These are phyloP conservation scores for Hordeum marinum DNA, from an alignment of 176 grass and related monocot species.

Conservation along the genomic window DNA sequence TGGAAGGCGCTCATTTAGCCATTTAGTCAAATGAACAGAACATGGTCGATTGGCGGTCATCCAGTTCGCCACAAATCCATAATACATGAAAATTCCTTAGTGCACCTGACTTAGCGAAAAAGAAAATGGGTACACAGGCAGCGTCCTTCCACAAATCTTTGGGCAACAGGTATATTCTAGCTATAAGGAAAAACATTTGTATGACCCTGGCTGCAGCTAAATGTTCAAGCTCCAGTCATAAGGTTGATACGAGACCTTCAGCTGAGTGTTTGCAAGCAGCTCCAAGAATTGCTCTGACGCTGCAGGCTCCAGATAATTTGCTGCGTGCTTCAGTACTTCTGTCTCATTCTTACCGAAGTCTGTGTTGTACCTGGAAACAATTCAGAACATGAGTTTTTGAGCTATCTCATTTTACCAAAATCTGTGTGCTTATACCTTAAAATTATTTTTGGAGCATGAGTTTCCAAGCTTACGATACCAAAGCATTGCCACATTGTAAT, in stretches of 20 bases:
- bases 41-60: background rate
- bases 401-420: constrained; percentile 79
- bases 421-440: constrained; percentile 67
- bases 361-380: constrained; percentile 65
- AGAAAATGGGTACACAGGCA: background rate
- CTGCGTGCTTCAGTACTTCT: constrained; percentile 85
- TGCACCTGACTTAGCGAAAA: background rate
- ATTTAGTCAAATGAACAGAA: background rate
- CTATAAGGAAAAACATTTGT: constrained; percentile 18
- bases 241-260: constrained; percentile 75
- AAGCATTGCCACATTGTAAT: background rate
- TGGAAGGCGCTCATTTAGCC: background rate
- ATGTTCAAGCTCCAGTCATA: constrained; percentile 88
- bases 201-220: constrained; percentile 24
- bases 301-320: constrained; percentile 75
- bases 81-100: background rate
- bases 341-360: constrained; percentile 91
- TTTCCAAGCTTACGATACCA: background rate
- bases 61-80: background rate
- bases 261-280: constrained; percentile 57
- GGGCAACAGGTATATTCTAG: constrained; percentile 13
- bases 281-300: constrained; percentile 67
- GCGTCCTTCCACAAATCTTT: background rate
- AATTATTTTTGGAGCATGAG: constrained; percentile 1
- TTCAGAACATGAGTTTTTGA: background rate